A percentile compares a stretch with the other conserved stretches of the same genome.
Conservation (phyloP, 2,329 filamentous ascomycete species). For the Aspergillus fischeri region DNA sequence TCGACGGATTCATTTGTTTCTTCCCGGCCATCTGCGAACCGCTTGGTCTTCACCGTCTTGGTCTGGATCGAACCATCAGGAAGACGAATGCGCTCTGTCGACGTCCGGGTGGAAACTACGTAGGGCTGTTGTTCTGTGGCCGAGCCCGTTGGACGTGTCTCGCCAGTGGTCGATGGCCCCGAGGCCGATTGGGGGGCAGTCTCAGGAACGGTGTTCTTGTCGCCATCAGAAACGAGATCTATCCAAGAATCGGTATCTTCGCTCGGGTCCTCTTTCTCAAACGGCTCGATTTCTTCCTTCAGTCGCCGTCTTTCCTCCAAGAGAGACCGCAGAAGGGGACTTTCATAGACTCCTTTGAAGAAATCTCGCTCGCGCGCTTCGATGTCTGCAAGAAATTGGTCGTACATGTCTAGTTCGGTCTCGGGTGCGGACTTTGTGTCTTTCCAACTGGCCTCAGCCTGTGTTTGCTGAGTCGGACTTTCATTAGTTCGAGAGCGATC, state of each 20-base stretch:
- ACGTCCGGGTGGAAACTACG: slow-evolving; percentile 55
- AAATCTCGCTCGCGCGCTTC: slow-evolving; percentile 31
- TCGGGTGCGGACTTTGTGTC: slow-evolving; percentile 29
- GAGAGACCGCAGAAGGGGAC: slow-evolving; percentile 33
- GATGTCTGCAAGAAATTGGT: slow-evolving; percentile 43
- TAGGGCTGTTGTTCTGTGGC: slow-evolving; percentile 13
- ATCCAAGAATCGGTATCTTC: slow-evolving; percentile 25
- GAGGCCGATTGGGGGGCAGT: slow-evolving; percentile 3
- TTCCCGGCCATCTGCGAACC: slow-evolving; percentile 58
- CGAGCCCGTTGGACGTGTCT: background rate
- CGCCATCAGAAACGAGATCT: slow-evolving; percentile 23
- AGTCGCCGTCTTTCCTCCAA: slow-evolving; percentile 28
- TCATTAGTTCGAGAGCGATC: slow-evolving; percentile 9
- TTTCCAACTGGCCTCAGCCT: slow-evolving; percentile 24
- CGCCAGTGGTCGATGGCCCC: background rate
- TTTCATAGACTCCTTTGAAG: slow-evolving; percentile 24
- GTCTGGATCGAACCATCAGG: slow-evolving; percentile 57
- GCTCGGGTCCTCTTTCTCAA: slow-evolving; percentile 1
- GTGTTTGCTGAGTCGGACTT: slow-evolving; percentile 5
- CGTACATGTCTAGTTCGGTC: slow-evolving; percentile 53
- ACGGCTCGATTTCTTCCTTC: slow-evolving; percentile 14
- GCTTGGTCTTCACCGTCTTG: slow-evolving; percentile 54
- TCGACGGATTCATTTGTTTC: slow-evolving; percentile 55
- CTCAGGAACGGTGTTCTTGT: slow-evolving; percentile 21
- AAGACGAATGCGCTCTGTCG: slow-evolving; percentile 51